Percentiles rank a stretch among this genome's conserved stretches.
phyloP scores from a whole-genome alignment of 331 rosid genomes.

The Acacia concinna region DNA sequence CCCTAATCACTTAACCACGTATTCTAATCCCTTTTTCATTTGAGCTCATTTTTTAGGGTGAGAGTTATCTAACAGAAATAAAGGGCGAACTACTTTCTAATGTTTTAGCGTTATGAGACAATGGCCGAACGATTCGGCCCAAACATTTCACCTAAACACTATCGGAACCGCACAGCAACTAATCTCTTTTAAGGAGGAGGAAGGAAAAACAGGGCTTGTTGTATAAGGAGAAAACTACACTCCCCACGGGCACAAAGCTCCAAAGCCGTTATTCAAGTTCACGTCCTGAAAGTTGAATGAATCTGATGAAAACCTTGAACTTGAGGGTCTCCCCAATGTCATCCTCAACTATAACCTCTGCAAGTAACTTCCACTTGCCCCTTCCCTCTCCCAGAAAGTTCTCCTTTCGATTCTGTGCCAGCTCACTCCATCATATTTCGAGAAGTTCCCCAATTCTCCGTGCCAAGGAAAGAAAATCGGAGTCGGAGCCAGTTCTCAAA shows the following conservation, averaged over 20 bases:
- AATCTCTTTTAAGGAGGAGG: too few relatives aligned
- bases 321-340: conserved; percentile 31
- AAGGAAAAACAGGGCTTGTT: too few relatives aligned
- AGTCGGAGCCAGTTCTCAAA: conserved; percentile 58
- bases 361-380: conserved; percentile 13
- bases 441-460: conserved; percentile 29
- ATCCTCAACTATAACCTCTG: conserved; percentile 22
- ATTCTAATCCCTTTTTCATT: too few relatives aligned
- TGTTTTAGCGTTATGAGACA: too few relatives aligned
- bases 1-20: too few relatives aligned
- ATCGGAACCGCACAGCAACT: too few relatives aligned
- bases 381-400: conserved; percentile 23
- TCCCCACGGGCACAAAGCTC: not conserved
- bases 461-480: conserved; percentile 51
- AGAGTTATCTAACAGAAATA: too few relatives aligned
- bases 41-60: too few relatives aligned
- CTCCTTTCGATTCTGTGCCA: conserved; percentile 27
- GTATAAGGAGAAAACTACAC: not conserved
- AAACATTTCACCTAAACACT: too few relatives aligned
- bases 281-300: conserved; percentile 32
- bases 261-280: not conserved
- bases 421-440: conserved; percentile 27
- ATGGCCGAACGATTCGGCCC: too few relatives aligned
- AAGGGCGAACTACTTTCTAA: too few relatives aligned
- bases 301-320: conserved; percentile 31